These are phyloP conservation scores for Fusarium poae DNA, from an alignment of 2,329 filamentous ascomycete species.

Conservation along the genomic window DNA sequence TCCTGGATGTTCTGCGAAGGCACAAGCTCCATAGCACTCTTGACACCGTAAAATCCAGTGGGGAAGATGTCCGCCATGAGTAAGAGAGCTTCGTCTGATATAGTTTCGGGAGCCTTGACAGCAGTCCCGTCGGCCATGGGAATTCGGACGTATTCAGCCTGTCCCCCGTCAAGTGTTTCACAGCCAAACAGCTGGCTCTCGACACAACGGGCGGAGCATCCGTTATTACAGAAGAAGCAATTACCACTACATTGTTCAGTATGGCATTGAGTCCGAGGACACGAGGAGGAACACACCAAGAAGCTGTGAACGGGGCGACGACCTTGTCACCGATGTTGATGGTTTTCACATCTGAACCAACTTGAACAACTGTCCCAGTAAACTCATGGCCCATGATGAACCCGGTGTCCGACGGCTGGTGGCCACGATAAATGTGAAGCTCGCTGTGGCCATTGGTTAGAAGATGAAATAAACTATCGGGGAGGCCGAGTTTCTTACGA, in stretches of 20 bases:
- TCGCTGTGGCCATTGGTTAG: conserved; percentile 67
- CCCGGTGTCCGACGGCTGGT: conserved; percentile 75
- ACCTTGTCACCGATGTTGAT: conserved; percentile 81
- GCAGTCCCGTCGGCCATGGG: conserved; percentile 85
- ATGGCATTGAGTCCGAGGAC: neutral
- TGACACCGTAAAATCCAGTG: conserved; percentile 85
- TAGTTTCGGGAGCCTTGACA: conserved; percentile 75
- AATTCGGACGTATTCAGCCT: conserved; percentile 86
- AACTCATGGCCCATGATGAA: conserved; percentile 88
- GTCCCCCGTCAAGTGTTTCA: conserved; percentile 77
- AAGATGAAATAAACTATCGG: neutral
- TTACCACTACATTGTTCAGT: conserved; percentile 54
- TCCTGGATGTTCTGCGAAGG: conserved; percentile 52
- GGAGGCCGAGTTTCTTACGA: conserved; percentile 69
- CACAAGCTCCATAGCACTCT: conserved; percentile 79
- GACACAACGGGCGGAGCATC: conserved; percentile 81
- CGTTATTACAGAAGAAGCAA: conserved; percentile 88
- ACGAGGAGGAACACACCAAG: conserved; percentile 67
- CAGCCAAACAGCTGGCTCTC: conserved; percentile 79
- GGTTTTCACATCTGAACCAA: conserved; percentile 75
- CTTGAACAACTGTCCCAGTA: conserved; percentile 78
- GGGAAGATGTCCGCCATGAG: conserved; percentile 96
- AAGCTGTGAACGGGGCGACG: conserved; percentile 85
- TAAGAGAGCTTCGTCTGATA: conserved; percentile 80
- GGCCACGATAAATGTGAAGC: conserved; percentile 87